phyloP scores from a whole-genome alignment of 441 rosid species.

The Omphalea diandra region DNA sequence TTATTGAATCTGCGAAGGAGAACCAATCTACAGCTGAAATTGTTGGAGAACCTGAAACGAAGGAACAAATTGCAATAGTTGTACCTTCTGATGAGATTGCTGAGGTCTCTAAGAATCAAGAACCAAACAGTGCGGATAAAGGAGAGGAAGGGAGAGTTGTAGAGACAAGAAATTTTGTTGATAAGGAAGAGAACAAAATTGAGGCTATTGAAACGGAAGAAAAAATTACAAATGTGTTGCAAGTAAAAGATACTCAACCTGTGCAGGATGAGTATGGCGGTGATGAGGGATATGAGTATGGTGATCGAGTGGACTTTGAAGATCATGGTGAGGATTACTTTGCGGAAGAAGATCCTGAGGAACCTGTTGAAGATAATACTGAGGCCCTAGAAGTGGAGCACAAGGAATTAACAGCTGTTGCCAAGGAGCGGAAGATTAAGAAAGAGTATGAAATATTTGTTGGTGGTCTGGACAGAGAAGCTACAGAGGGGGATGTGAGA shows the following conservation, averaged over 20 bases:
- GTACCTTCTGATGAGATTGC: conserved; percentile 22
- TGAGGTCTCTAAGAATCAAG: conserved; percentile 21
- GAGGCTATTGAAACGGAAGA: conserved; percentile 23
- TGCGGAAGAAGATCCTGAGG: conserved; percentile 54
- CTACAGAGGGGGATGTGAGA: conserved; percentile 56
- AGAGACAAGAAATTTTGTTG: conserved; percentile 19
- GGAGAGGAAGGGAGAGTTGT: conserved; percentile 19
- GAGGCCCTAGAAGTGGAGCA: conserved; percentile 48
- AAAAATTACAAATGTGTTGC: conserved; percentile 21
- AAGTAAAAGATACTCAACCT: conserved; percentile 27
- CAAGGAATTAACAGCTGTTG: conserved; percentile 46
- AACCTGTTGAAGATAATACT: conserved; percentile 43
- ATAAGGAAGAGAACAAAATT: conserved; percentile 21
- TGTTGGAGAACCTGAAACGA: conserved; percentile 20
- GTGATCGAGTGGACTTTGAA: conserved; percentile 55
- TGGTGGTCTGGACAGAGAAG: conserved; percentile 61
- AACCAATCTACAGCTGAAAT: conserved; percentile 25
- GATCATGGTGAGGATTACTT: conserved; percentile 57
- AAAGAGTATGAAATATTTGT: conserved; percentile 68
- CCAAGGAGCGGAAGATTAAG: conserved; percentile 51
- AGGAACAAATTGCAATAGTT: conserved; percentile 23
- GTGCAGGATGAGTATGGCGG: conserved; percentile 36
- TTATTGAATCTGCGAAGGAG: conserved; percentile 12
- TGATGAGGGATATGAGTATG: conserved; percentile 53
- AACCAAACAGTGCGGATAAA: conserved; percentile 10